Evolutionary conservation across 495 filamentous ascomycete species (phyloP).

Genomic region (Lineolata rhizophorae): DNA sequence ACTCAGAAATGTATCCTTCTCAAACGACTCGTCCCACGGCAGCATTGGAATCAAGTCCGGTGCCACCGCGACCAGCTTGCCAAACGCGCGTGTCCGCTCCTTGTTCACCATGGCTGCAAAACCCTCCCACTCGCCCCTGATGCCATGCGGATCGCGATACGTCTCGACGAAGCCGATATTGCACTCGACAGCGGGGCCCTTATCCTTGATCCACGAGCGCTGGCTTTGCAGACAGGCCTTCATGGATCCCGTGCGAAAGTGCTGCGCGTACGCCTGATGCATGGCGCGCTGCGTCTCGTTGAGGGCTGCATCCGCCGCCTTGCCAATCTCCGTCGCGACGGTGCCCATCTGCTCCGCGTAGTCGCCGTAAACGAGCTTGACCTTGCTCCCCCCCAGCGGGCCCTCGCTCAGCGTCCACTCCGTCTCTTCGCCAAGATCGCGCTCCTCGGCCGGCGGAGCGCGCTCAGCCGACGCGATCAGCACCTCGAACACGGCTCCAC

Average conservation of each 20-base stretch:
- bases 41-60: constrained; percentile 67
- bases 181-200: constrained; percentile 69
- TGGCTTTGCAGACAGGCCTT: constrained; percentile 80
- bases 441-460: constrained; percentile 32
- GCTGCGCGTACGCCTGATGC: constrained; percentile 62
- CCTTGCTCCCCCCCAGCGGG: constrained; percentile 40
- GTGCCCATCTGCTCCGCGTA: constrained; percentile 59
- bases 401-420: constrained; percentile 40
- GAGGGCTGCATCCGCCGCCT: constrained; percentile 51
- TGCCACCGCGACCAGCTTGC: constrained; percentile 58
- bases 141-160: constrained; percentile 80
- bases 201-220: constrained; percentile 78
- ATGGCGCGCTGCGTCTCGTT: constrained; percentile 76
- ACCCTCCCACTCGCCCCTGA: constrained; percentile 94
- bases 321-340: constrained; percentile 45
- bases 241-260: constrained; percentile 68
- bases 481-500: constrained; percentile 55
- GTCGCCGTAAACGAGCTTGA: constrained; percentile 69
- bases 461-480: constrained; percentile 57
- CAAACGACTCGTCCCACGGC: constrained; percentile 74
- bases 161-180: constrained; percentile 95
- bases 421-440: constrained; percentile 45
- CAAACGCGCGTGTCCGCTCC: constrained; percentile 81
- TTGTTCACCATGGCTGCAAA: constrained; percentile 63
- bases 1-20: constrained; percentile 84